A percentile compares a stretch with the other conserved stretches of the same genome.
Evolutionary conservation across 2,329 filamentous ascomycete species (phyloP).

Genomic region (Botrytis squamosa): DNA sequence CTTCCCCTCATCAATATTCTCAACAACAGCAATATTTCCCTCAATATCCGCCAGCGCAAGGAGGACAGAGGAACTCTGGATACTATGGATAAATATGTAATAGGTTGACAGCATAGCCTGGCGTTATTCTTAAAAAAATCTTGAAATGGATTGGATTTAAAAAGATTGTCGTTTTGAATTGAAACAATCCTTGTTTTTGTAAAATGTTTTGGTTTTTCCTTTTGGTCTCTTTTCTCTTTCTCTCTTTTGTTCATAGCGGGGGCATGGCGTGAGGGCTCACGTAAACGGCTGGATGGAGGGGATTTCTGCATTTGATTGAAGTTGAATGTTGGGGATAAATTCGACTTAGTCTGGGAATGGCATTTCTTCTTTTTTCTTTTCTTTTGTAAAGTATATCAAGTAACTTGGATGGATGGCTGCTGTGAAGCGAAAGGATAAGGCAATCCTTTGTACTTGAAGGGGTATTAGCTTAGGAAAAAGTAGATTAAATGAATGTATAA

Average conservation of each 20-base stretch:
- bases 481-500: not conserved
- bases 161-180: not conserved
- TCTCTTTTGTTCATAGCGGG: slow-evolving; percentile 4
- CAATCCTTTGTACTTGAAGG: not conserved
- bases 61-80: slow-evolving; percentile 25
- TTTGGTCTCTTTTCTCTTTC: not conserved
- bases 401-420: not conserved
- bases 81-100: slow-evolving; percentile 25
- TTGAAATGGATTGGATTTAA: not conserved
- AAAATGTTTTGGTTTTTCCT: not conserved
- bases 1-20: slow-evolving; percentile 25
- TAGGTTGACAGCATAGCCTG: not conserved
- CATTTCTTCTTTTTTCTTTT: not conserved
- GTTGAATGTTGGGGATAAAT: not conserved
- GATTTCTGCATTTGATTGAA: not conserved
- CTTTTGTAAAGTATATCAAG: not conserved
- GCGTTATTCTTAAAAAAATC: not conserved
- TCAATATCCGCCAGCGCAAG: slow-evolving; percentile 25
- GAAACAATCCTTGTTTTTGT: not conserved
- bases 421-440: not conserved
- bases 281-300: not conserved
- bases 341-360: not conserved
- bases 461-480: not conserved
- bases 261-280: not conserved
- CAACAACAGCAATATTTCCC: slow-evolving; percentile 27